Evolutionary conservation across 1,284 basidiomycete genomes (phyloP).

Genomic region (Irpex rosettiformis): DNA sequence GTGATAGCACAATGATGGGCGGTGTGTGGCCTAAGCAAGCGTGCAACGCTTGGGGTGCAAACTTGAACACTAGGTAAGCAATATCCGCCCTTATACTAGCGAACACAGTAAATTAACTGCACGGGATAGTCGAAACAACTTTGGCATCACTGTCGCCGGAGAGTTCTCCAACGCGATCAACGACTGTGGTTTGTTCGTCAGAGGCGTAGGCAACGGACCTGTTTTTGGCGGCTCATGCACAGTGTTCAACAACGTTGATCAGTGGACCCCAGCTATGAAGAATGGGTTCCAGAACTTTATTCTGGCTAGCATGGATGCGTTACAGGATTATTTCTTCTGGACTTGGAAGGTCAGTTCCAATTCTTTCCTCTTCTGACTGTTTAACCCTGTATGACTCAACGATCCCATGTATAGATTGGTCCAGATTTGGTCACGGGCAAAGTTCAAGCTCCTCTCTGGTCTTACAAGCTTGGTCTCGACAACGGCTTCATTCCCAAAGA

Average conservation of each 20-base stretch:
- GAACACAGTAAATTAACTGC: conserved; percentile 2
- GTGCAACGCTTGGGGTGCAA: conserved; percentile 51
- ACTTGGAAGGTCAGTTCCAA: conserved; percentile 55
- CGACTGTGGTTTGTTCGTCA: conserved; percentile 46
- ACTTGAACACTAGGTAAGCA: conserved; percentile 45
- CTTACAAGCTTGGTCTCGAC: conserved; percentile 76
- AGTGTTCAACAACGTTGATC: conserved; percentile 54
- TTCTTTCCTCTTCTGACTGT: neutral
- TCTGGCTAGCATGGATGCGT: conserved; percentile 55
- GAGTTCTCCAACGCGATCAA: conserved; percentile 47
- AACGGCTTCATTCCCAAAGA: conserved; percentile 81
- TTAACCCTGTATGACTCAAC: neutral
- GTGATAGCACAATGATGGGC: conserved; percentile 28
- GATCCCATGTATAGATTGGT: conserved; percentile 50
- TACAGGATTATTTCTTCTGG: conserved; percentile 67
- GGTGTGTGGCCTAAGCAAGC: conserved; percentile 27
- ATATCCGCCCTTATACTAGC: too few relatives aligned
- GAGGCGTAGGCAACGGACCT: conserved; percentile 33
- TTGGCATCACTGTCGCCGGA: conserved; percentile 49
- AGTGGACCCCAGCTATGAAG: conserved; percentile 57
- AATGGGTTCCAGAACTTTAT: conserved; percentile 56
- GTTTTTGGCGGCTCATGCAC: conserved; percentile 55
- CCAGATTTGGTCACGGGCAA: conserved; percentile 53
- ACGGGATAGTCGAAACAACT: conserved; percentile 35
- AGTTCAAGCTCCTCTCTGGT: conserved; percentile 74